These are phyloP conservation scores for Coemansia asiatica DNA, from an alignment of 192 early-diverging fungal genomes.

Conservation along the genomic window DNA sequence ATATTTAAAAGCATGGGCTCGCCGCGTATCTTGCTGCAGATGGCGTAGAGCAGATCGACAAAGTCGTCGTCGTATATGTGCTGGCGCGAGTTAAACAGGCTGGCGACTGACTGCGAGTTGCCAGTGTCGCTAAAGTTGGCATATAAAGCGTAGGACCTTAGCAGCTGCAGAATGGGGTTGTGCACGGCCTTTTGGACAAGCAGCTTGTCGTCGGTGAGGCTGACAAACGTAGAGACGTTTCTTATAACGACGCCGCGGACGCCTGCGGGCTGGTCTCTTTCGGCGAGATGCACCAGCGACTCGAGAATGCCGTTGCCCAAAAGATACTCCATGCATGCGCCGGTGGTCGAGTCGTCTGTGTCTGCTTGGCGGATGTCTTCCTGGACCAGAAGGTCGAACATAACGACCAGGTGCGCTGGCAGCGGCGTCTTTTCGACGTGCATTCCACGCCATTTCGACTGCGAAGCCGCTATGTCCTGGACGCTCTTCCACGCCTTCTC, in stretches of 20 bases:
- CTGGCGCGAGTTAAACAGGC: conserved; percentile 21
- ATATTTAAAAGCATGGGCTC: conserved; percentile 54
- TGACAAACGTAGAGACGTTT: conserved; percentile 77
- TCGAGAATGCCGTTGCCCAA: conserved; percentile 80
- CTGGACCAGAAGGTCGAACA: conserved; percentile 87
- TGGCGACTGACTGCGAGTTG: conserved; percentile 19
- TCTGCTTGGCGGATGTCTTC: conserved; percentile 70
- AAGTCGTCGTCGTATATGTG: conserved; percentile 38
- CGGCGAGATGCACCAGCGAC: conserved; percentile 74
- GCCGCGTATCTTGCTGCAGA: conserved; percentile 56
- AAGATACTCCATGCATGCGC: conserved; percentile 88
- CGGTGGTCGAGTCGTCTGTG: conserved; percentile 71
- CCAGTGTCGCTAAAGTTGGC: conserved; percentile 4
- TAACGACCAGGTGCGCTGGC: conserved; percentile 68
- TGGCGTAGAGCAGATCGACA: conserved; percentile 47
- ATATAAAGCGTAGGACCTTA: conserved; percentile 62
- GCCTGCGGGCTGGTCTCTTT: conserved; percentile 74
- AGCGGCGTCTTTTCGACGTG: conserved; percentile 76
- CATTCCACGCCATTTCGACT: conserved; percentile 44
- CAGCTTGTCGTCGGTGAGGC: conserved; percentile 83
- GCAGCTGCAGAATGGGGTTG: conserved; percentile 75
- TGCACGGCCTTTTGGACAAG: conserved; percentile 89
- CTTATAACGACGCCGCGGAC: conserved; percentile 78
- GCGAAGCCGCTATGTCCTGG: conserved; percentile 49
- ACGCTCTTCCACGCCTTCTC: conserved; percentile 68